Evolutionary conservation across 2,329 filamentous ascomycete genomes (phyloP).

Genomic region (Diplodia seriata): DNA sequence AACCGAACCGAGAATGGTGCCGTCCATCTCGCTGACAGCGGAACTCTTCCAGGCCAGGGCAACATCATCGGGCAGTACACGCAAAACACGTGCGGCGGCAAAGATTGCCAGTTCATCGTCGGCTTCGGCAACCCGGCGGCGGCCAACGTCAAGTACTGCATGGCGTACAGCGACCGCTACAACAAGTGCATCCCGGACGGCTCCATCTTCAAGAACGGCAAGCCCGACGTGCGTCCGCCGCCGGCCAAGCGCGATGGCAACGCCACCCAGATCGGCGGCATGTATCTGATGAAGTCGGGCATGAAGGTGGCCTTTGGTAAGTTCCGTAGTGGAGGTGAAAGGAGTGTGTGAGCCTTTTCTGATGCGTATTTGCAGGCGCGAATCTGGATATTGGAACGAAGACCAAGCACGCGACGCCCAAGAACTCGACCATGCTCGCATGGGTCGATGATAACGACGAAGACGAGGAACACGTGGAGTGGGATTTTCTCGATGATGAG

Average conservation of each 20-base stretch:
- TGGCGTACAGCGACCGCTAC: background rate
- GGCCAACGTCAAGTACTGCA: background rate
- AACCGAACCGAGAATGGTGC: too few species aligned
- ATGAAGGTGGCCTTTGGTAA: background rate
- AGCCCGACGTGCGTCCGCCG: background rate
- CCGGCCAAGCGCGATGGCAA: background rate
- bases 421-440: background rate
- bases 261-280: background rate
- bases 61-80: background rate
- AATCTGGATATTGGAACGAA: background rate
- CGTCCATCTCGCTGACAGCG: too few species aligned
- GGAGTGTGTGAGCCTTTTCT: background rate
- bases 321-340: background rate
- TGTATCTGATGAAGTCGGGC: background rate
- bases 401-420: background rate
- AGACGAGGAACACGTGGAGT: background rate
- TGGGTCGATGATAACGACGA: background rate
- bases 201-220: background rate
- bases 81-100: background rate
- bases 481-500: background rate
- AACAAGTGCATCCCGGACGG: background rate
- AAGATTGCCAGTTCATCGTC: background rate
- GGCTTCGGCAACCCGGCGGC: background rate
- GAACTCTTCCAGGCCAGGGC: background rate
- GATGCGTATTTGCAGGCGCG: background rate